Percentiles rank a stretch among this genome's conserved stretches.
These are phyloP conservation scores for Violaceomyces palustris DNA, from an alignment of 1,284 basidiomycete genomes.

Conservation along the genomic window DNA sequence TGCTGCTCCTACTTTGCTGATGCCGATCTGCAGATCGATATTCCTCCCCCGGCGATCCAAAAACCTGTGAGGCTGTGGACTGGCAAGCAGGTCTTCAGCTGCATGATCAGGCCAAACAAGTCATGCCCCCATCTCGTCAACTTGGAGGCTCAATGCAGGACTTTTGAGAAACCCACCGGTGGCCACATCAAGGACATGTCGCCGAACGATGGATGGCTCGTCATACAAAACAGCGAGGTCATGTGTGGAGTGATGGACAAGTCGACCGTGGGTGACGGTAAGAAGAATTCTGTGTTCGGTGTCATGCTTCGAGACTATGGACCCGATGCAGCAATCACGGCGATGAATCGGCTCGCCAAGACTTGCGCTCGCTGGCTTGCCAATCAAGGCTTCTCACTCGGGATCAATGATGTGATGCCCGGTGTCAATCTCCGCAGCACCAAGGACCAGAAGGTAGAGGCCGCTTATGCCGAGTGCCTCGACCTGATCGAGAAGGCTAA, in stretches of 20 bases:
- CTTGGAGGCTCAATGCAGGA: conserved; percentile 92
- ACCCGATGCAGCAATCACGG: conserved; percentile 82
- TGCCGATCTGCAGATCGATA: conserved; percentile 83
- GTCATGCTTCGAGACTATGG: conserved; percentile 97
- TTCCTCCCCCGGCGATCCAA: conserved; percentile 89
- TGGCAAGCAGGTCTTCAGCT: conserved; percentile 95
- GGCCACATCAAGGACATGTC: conserved; percentile 70
- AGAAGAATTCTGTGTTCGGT: conserved; percentile 98
- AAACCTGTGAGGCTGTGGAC: conserved; percentile 94
- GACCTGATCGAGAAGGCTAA: conserved; percentile 84
- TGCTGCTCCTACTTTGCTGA: conserved; percentile 93
- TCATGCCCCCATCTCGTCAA: conserved; percentile 71
- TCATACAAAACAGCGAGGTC: conserved; percentile 95
- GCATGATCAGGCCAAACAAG: conserved; percentile 91
- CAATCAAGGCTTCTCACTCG: conserved; percentile 95
- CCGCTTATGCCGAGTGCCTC: conserved; percentile 82
- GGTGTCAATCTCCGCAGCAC: conserved; percentile 72
- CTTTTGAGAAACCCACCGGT: conserved; percentile 73
- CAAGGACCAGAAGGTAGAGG: conserved; percentile 82
- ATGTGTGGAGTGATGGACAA: conserved; percentile 99
- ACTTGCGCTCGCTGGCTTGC: conserved; percentile 91
- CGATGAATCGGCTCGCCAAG: conserved; percentile 95
- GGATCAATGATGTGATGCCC: conserved; percentile 98
- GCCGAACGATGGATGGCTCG: conserved; percentile 96
- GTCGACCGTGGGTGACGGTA: conserved; percentile 93